These are phyloP conservation scores for Mucor irregularis DNA, from an alignment of 371 early-diverging fungal species.

Conservation along the genomic window DNA sequence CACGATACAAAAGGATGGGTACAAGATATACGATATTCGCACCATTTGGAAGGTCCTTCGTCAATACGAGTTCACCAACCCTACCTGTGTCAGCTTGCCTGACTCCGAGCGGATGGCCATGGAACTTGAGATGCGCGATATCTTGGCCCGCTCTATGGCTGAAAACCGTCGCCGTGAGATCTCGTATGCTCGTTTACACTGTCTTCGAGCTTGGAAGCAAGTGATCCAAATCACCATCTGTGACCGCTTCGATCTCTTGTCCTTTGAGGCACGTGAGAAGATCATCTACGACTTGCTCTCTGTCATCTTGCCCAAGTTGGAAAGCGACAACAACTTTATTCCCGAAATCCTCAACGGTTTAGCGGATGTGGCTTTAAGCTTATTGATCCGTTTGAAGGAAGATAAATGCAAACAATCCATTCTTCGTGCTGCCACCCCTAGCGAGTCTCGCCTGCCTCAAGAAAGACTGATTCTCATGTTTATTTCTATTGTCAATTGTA, in stretches of 20 bases:
- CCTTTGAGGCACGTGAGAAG: conserved; percentile 59
- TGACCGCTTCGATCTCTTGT: conserved; percentile 63
- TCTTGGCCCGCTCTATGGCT: conserved; percentile 56
- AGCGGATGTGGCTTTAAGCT: conserved; percentile 49
- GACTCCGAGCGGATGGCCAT: conserved; percentile 41
- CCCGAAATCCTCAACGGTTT: conserved; percentile 39
- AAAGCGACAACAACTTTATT: not conserved
- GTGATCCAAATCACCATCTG: conserved; percentile 74
- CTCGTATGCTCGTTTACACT: conserved; percentile 59
- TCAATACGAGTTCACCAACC: conserved; percentile 13
- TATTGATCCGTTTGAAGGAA: conserved; percentile 44
- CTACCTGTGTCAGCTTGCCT: conserved; percentile 31
- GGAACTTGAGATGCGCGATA: conserved; percentile 51
- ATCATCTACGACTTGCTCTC: conserved; percentile 61
- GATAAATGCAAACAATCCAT: conserved; percentile 16
- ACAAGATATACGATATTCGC: conserved; percentile 62
- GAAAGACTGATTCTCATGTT: conserved; percentile 56
- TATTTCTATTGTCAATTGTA: conserved; percentile 64
- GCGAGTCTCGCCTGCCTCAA: conserved; percentile 40
- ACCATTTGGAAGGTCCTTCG: conserved; percentile 42
- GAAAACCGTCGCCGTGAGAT: conserved; percentile 70
- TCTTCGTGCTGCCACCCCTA: not conserved
- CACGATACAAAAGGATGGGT: conserved; percentile 30
- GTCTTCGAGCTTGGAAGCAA: conserved; percentile 80
- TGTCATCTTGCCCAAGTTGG: conserved; percentile 51